Base-by-base conservation (phyloP, 2,329 filamentous ascomycete species). In the Aspergillus uvarum region DNA sequence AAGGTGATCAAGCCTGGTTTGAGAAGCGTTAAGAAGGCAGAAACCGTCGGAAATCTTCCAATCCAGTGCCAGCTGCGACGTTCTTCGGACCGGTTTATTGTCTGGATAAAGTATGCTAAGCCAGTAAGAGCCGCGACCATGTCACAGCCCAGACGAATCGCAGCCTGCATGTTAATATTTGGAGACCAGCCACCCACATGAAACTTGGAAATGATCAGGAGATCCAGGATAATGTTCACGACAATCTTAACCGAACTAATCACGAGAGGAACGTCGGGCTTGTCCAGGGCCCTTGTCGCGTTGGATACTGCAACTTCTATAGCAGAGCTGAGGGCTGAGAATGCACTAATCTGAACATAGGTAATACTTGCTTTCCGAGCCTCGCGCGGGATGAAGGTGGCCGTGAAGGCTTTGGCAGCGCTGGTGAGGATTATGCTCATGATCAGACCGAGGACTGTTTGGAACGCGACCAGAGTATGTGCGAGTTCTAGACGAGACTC, bases 231-330 rank as follows among this genome's bases (percentile, higher is more conserved):
- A n/a, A n/a, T n/a, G n/a, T n/a, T n/a, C n/a, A n/a, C n/a, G n/a
- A n/a, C n/a, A n/a, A n/a, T n/a, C n/a, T n/a, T 89, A 55, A 82
- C 78, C 0, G 80, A 82, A 69, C 83, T 89, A 63, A 91, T 88
- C 0, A 89, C 67, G 0, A 91, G 75, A 0, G 88, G 87, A 0
- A 91, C 86, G 67, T 91, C 88, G 0, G 88, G 88, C 54, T 85
- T 82, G 69, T 91, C 88, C 1, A 92, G 74, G 0, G 89, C 86
- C 48, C 88, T 77, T 0, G 88, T 90, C 0, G 83, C 82, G 1
- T 82, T 79, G 0, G 83, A 80, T 0, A 90, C 84, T 0, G 88
- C 85, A 0, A 83, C 83, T 69, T 90, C 86, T 4, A 91, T 72
- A 0, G 88, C 82, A 0, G 84, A 85, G 54, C 83, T 85, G 0